A percentile compares a stretch with the other conserved stretches of the same genome.
Evolutionary conservation across 345 rosid genomes (phyloP).

Genomic region (Eucalyptus curtisii): DNA sequence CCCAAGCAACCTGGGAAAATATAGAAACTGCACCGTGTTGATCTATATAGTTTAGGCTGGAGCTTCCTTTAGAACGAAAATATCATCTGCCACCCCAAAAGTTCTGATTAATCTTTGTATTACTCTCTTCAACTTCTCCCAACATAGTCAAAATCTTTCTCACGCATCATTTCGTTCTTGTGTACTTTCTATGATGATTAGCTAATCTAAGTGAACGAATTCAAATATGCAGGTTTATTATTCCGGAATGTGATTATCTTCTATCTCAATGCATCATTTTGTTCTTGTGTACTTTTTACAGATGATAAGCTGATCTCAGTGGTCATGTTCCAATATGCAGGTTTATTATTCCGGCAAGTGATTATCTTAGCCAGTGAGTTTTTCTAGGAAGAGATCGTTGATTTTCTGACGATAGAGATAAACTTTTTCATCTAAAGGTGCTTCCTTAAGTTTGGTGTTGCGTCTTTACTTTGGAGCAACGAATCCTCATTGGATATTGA

Average conservation of each 20-base stretch:
- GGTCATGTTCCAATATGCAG: not conserved
- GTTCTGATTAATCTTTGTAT: not conserved
- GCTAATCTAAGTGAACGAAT: not conserved
- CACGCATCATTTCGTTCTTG: not conserved
- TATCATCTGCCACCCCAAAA: not conserved
- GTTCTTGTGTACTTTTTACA: not conserved
- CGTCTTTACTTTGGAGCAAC: not conserved
- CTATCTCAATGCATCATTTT: not conserved
- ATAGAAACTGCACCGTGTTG: not conserved
- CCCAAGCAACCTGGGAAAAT: not conserved
- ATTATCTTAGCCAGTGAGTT: not conserved
- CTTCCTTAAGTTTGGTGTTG: not conserved
- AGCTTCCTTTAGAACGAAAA: not conserved
- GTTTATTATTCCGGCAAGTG: not conserved
- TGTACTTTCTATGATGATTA: not conserved
- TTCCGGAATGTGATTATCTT: not conserved
- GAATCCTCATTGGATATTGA: not conserved
- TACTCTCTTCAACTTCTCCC: not conserved
- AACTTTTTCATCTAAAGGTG: not conserved
- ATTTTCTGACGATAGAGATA: not conserved
- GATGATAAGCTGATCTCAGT: not conserved
- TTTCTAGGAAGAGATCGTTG: not conserved
- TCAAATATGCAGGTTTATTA: not conserved
- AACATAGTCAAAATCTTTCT: not conserved
- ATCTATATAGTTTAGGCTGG: not conserved